Conservation (phyloP, 2,329 filamentous ascomycete genomes). For the Xylaria sp. region DNA sequence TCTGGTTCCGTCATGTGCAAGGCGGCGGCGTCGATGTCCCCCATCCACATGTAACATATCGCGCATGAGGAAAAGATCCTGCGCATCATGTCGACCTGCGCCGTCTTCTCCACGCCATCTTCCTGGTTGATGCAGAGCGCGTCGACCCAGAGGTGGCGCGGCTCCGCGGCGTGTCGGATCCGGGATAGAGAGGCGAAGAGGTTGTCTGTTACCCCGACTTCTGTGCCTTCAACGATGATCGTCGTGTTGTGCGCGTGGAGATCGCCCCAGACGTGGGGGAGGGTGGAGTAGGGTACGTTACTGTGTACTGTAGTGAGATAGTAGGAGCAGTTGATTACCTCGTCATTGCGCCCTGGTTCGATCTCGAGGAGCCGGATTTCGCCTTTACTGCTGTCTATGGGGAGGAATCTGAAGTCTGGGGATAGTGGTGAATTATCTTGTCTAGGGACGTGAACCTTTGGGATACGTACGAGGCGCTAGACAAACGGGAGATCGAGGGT, state of each 20-base stretch:
- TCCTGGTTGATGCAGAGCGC: conserved; percentile 39
- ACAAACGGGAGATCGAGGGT: conserved; percentile 18
- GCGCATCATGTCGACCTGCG: conserved; percentile 37
- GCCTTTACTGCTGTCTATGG: conserved; percentile 21
- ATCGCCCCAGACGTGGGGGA: conserved; percentile 30
- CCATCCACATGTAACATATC: conserved; percentile 26
- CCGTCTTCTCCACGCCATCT: conserved; percentile 32
- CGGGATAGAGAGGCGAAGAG: conserved; percentile 18
- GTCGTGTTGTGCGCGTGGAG: background rate
- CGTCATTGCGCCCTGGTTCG: conserved; percentile 10
- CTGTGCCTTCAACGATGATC: conserved; percentile 14
- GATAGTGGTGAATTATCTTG: background rate
- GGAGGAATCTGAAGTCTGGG: conserved; percentile 13
- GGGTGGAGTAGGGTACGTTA: conserved; percentile 17
- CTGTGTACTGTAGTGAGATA: conserved; percentile 6
- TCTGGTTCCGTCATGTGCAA: conserved; percentile 7
- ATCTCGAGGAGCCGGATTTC: conserved; percentile 27
- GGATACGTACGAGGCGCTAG: conserved; percentile 18
- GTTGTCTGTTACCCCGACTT: conserved; percentile 22
- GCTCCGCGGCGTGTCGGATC: conserved; percentile 16
- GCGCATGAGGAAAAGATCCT: conserved; percentile 30
- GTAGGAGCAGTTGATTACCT: conserved; percentile 21
- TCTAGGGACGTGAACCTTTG: background rate
- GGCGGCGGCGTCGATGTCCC: conserved; percentile 6
- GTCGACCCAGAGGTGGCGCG: conserved; percentile 32